Conservation (phyloP, 352 stramenopile species). For the Globisporangium cederbergense region DNA sequence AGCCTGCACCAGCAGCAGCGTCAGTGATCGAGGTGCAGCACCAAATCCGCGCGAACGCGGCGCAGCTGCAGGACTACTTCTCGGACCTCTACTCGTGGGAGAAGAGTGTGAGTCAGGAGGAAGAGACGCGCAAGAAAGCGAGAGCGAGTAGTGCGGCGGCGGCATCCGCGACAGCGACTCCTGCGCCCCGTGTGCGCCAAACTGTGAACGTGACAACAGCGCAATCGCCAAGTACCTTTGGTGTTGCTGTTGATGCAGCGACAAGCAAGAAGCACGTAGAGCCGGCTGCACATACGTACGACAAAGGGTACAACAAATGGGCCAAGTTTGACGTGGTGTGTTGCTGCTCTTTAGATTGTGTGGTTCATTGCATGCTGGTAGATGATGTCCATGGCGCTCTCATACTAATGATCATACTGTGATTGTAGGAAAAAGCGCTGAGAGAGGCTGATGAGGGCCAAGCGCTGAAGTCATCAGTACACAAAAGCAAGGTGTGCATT, state of each 20-base stretch:
- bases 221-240: not conserved
- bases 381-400: not conserved
- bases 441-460: constrained; percentile 36
- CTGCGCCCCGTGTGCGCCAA: constrained; percentile 21
- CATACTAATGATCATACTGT: not conserved
- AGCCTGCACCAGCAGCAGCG: not conserved
- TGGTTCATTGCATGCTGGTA: not conserved
- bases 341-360: not conserved
- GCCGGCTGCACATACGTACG: constrained; percentile 74
- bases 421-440: constrained; percentile 40
- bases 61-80: constrained; percentile 77
- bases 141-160: constrained; percentile 4
- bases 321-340: constrained; percentile 85
- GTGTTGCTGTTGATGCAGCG: not conserved
- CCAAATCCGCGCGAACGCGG: constrained; percentile 78
- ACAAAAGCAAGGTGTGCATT: not conserved
- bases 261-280: constrained; percentile 26
- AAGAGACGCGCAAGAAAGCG: constrained; percentile 32
- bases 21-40: constrained; percentile 69
- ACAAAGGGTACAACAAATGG: constrained; percentile 91
- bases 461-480: not conserved
- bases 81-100: constrained; percentile 78
- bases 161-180: not conserved
- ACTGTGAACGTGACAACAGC: not conserved
- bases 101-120: constrained; percentile 58